Percentiles rank a stretch among this genome's conserved stretches.
Evolutionary conservation across 1,284 basidiomycete species (phyloP).

Genomic region (Meripilus lineatus): DNA sequence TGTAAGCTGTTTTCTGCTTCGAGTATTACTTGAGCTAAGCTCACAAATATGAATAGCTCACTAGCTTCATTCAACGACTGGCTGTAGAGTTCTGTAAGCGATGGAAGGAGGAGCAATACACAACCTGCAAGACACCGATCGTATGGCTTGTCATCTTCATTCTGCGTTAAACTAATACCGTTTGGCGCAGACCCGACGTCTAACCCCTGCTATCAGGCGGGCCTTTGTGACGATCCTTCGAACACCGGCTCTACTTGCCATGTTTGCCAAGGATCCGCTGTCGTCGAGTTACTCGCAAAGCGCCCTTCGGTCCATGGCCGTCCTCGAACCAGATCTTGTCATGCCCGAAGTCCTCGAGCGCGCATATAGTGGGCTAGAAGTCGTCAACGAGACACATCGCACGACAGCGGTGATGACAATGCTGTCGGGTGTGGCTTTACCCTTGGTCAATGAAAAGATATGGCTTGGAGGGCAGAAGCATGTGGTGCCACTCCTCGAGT

Average conservation of each 20-base stretch:
- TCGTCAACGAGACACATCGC: conserved; percentile 91
- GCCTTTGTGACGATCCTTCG: conserved; percentile 82
- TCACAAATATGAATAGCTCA: conserved; percentile 40
- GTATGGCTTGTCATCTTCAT: too few species aligned
- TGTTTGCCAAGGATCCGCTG: conserved; percentile 88
- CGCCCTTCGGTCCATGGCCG: conserved; percentile 67
- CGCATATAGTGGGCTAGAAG: conserved; percentile 87
- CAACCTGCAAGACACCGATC: conserved; percentile 77
- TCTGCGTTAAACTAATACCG: too few species aligned
- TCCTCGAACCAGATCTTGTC: conserved; percentile 83
- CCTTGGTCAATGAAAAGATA: conserved; percentile 72
- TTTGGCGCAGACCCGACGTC: conserved; percentile 56
- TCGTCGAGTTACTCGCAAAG: conserved; percentile 67
- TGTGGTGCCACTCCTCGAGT: conserved; percentile 82
- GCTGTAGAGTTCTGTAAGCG: conserved; percentile 79
- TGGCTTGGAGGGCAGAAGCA: conserved; percentile 89
- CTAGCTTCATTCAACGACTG: conserved; percentile 76
- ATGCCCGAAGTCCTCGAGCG: conserved; percentile 93
- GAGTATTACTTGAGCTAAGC: neutral
- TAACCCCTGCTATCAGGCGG: conserved; percentile 81
- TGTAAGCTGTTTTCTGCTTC: conserved; percentile 31
- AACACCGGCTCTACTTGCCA: conserved; percentile 87
- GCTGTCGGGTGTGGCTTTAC: conserved; percentile 76
- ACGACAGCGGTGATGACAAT: conserved; percentile 90
- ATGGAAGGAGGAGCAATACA: conserved; percentile 79